Percentiles rank a stretch among this genome's conserved stretches.
Conservation (phyloP, 169 alveolate genomes). For the Eimeria acervulina region DNA sequence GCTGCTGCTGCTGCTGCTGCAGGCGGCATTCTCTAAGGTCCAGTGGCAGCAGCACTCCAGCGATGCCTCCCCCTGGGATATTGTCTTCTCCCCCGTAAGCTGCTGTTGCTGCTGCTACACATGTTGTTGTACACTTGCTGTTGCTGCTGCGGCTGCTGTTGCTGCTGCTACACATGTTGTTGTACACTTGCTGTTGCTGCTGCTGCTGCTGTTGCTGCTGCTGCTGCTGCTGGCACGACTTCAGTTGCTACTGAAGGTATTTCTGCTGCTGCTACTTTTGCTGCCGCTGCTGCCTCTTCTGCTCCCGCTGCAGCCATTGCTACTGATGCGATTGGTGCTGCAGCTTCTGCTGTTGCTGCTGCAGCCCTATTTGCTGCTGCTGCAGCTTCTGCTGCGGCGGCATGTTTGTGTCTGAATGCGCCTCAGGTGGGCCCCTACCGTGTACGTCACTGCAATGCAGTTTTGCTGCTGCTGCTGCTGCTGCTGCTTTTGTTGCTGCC, state of each 20-base stretch:
- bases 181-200: too few species aligned
- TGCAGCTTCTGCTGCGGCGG: conserved; percentile 28
- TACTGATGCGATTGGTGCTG: neutral
- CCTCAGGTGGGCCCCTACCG: conserved; percentile 24
- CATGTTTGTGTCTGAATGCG: neutral
- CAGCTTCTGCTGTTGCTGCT: neutral
- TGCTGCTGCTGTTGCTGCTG: neutral
- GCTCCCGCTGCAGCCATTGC: neutral
- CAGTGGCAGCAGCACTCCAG: conserved; percentile 45
- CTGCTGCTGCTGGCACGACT: neutral
- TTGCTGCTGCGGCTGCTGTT: too few species aligned
- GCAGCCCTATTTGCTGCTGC: neutral
- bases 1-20: conserved; percentile 10
- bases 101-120: conserved; percentile 32
- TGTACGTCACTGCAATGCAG: neutral
- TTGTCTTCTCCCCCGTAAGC: conserved; percentile 16
- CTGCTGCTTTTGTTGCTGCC: too few species aligned
- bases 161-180: too few species aligned
- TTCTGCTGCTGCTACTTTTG: neutral
- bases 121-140: neutral
- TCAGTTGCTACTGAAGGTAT: neutral
- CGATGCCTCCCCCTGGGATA: conserved; percentile 23
- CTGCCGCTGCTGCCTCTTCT: neutral
- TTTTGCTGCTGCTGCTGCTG: too few species aligned
- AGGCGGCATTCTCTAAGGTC: conserved; percentile 3